Evolutionary conservation across 345 rosid genomes (phyloP).

Genomic region (Cardiospermum halicacabum): DNA sequence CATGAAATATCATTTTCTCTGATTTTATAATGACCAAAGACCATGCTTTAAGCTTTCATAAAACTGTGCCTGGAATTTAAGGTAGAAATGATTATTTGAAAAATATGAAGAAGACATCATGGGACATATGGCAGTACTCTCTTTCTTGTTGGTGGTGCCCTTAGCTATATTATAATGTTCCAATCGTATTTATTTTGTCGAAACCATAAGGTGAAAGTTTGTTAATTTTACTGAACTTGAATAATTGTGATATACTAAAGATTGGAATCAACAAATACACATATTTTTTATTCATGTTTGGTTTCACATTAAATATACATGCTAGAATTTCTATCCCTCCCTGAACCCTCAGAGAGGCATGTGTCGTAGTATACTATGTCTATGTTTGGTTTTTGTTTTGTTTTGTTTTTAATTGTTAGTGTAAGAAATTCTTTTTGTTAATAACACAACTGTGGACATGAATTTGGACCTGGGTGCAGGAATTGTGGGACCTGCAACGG

Average conservation of each 20-base stretch:
- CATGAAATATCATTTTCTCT: not conserved
- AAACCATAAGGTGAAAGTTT: not conserved
- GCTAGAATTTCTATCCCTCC: not conserved
- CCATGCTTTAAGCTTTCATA: not conserved
- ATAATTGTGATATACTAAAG: not conserved
- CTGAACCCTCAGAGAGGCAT: no score
- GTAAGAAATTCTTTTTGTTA: not conserved
- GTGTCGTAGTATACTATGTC: no score
- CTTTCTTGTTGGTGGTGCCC: not conserved
- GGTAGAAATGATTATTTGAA: not conserved
- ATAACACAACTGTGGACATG: not conserved
- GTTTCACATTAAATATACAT: not conserved
- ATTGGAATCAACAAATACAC: not conserved
- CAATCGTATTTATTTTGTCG: not conserved
- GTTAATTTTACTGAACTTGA: not conserved
- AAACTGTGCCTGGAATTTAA: not conserved
- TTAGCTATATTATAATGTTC: not conserved
- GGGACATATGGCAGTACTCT: not conserved
- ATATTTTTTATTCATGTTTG: not conserved
- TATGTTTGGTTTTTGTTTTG: not conserved
- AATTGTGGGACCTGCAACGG: slow-evolving; percentile 77
- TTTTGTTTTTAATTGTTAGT: not conserved
- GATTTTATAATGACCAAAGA: not conserved
- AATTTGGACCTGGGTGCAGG: slow-evolving; percentile 37
- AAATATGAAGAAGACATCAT: not conserved